phyloP scores from a whole-genome alignment of 2,329 filamentous ascomycete species.

The Colletotrichum navitas region DNA sequence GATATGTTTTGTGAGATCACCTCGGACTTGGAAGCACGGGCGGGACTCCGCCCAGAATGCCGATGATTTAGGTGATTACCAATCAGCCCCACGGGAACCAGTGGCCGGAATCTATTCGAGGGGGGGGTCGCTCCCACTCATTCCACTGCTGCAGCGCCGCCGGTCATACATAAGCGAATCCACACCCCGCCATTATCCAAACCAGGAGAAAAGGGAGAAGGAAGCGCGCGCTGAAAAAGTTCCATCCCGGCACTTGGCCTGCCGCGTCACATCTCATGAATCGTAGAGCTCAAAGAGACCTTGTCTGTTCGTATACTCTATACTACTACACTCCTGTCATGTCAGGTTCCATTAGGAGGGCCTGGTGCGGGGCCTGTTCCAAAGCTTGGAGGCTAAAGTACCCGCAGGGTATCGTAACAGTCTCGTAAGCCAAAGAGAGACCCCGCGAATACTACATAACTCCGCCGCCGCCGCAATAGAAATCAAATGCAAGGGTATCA shows the following conservation, averaged over 20 bases:
- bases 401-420: not conserved
- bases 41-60: slow-evolving; percentile 33
- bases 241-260: slow-evolving; percentile 10
- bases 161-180: slow-evolving; percentile 1
- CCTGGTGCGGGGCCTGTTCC: not conserved
- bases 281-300: not conserved
- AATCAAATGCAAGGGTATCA: slow-evolving; percentile 13
- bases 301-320: not conserved
- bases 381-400: not conserved
- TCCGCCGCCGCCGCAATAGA: not conserved
- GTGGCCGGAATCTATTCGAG: slow-evolving; percentile 36
- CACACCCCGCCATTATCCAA: slow-evolving; percentile 30
- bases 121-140: not conserved
- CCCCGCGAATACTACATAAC: not conserved
- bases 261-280: slow-evolving; percentile 9
- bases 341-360: not conserved
- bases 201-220: not conserved
- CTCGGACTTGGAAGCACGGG: slow-evolving; percentile 13
- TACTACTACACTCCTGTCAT: not conserved
- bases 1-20: slow-evolving; percentile 15
- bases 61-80: slow-evolving; percentile 34
- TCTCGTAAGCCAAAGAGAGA: not conserved
- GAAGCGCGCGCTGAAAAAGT: not conserved
- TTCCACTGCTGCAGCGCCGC: not conserved
- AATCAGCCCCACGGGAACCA: slow-evolving; percentile 29